Evolutionary conservation across 2,329 filamentous ascomycete species (phyloP).

Genomic region (Cytospora leucostoma): DNA sequence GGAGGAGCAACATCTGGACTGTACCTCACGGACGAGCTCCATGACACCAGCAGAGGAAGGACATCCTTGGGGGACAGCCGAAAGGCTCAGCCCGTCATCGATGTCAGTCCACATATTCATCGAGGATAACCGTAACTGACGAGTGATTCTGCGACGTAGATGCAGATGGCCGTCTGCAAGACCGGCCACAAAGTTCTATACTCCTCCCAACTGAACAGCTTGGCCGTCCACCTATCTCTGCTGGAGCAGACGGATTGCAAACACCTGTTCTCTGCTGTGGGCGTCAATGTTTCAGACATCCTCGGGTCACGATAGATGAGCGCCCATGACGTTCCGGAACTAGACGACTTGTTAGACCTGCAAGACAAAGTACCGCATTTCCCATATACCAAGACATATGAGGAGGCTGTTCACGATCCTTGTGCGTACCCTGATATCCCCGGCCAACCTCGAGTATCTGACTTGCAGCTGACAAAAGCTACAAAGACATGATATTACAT

Average conservation of each 20-base stretch:
- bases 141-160: neutral
- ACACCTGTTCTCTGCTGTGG: conserved; percentile 26
- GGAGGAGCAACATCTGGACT: neutral
- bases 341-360: conserved; percentile 25
- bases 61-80: neutral
- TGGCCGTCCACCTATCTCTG: conserved; percentile 26
- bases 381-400: conserved; percentile 29
- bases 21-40: neutral
- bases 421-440: neutral
- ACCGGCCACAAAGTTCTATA: conserved; percentile 30
- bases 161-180: conserved; percentile 30
- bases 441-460: neutral
- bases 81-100: no score
- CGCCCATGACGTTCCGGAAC: conserved; percentile 21
- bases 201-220: conserved; percentile 30
- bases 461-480: neutral
- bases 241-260: conserved; percentile 28
- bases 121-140: neutral
- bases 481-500: conserved; percentile 24
- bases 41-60: neutral
- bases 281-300: conserved; percentile 26
- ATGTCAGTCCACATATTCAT: neutral
- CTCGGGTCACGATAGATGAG: conserved; percentile 7
- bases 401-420: conserved; percentile 25
- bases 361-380: conserved; percentile 22